Base-by-base conservation (phyloP, 2,329 filamentous ascomycete species). In the Pseudogymnoascus sp. region DNA sequence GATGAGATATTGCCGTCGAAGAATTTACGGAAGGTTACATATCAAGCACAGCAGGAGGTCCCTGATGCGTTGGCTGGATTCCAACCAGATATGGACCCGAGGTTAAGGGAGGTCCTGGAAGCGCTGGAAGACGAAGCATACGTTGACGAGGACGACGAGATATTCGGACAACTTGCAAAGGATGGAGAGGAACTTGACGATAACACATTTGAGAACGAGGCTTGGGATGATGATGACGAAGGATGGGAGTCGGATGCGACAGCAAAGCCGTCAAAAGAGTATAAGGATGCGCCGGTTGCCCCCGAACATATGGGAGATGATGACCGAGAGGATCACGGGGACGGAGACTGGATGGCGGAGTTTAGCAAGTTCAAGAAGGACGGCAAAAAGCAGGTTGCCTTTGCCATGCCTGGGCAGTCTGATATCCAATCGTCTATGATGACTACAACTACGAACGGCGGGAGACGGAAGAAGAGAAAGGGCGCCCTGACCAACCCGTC, bases 221-320 rank as follows among this genome's bases (percentile, higher is more conserved):
- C 79, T 60, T 82, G 82, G 4, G 80, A 82, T 12, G 80, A 80
- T 6, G 85, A 88, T 4, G 91, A 93, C 59, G 88, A 89, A 1
- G 94, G 93, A 5, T 99, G 92, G 92, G 92, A 97, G 75, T 95
- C 91, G 6, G 94, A 99, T 73, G 87, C 86, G 67, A 99, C 94
- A 0, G 91, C 87, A 71, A 96, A 88, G 78, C 87, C 88, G 3
- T 75, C 69, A 22, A 80, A 80, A 66, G 82, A 85, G 69, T 83
- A 81, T 73, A 77, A 78, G 61, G 60, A 70, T 58, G 62, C 66
- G 12, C 71, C 66, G 66, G 70, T 69, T 18, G 62, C 63, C 18
- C 75, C 76, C 12, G 75, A 78, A 6, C 71, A 76, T 8, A 76
- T 73, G 14, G 78, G 78, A n/a, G 73, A 81, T 58, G 78, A 80